Base-by-base conservation (phyloP, 2,329 filamentous ascomycete species). In the Ceratocystis huliohia region DNA sequence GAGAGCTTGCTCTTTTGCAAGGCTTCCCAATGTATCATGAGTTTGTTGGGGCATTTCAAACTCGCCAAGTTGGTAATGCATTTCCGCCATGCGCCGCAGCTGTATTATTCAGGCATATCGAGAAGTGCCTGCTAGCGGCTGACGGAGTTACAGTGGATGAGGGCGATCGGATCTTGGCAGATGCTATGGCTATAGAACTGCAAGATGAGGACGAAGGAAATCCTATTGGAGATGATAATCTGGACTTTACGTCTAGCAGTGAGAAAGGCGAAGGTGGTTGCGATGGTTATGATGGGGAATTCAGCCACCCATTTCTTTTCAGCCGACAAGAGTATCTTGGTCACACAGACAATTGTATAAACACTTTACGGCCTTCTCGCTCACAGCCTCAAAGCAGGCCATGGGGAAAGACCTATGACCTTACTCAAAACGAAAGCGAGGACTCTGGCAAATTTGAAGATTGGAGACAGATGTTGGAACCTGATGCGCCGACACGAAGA, bases 11-110 rank as follows among this genome's bases (percentile, higher is more conserved):
- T 0, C 79, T 79, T 1, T 73, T 94, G 0, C 87, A 91, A 69
- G 86, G 85, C 0, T 94, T 94, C 64, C 87, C 88, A 0, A 68
- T 75, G 0, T 72, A 76, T 1, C 87, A 89, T 72, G 73, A 73
- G 0, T 92, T 93, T 71, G 76, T 73, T 0, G 73, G 74, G 20
- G 75, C 73, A 0, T 73, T 72, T 15, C 75, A 83, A 17, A 81
- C 81, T 70, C 81, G 78, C 69, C 88, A 91, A 72, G 88, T 93
- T 69, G 89, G 89, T 0, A 93, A 94, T 71, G 89, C 89, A 0
- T 90, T 93, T 17, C 88, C 90, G 0, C 84, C 88, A 0, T 76
- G 76, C 33, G 80, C 81, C 0, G 83, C 83, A 2, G 74, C 75
- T 30, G 74, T 79, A 0, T 71, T 84, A 0, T 83, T 80, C 68